Conservation (phyloP, 352 stramenopile species). For the Phytophthora cactorum region DNA sequence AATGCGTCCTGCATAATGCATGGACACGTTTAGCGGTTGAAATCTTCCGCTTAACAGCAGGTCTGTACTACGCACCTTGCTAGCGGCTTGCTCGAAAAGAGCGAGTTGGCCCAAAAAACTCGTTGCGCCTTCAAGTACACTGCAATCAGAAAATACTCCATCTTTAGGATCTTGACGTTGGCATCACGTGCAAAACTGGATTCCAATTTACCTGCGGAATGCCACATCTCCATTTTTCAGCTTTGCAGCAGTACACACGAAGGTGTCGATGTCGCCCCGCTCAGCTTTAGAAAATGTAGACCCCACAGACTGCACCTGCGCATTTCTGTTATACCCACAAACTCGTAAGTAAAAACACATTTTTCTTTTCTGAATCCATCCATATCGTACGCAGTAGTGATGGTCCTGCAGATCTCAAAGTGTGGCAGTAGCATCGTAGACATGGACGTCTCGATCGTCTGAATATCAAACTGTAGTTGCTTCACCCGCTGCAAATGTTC, state of each 20-base stretch:
- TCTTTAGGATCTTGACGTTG: background rate
- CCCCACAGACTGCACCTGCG: conserved; percentile 34
- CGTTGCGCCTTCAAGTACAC: conserved; percentile 35
- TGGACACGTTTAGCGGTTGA: background rate
- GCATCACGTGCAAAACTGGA: background rate
- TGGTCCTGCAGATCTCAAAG: conserved; percentile 62
- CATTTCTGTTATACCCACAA: conserved; percentile 34
- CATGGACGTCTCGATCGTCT: conserved; percentile 55
- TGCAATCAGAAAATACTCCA: conserved; percentile 13
- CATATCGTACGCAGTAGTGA: conserved; percentile 53
- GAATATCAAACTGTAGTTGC: conserved; percentile 48
- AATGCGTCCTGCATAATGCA: conserved; percentile 51
- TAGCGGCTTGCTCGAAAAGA: conserved; percentile 63
- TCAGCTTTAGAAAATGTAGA: conserved; percentile 34
- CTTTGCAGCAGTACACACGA: conserved; percentile 37
- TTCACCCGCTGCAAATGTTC: conserved; percentile 37
- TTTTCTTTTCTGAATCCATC: background rate
- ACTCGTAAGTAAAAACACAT: background rate
- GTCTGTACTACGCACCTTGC: conserved; percentile 28
- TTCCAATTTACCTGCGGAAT: conserved; percentile 38
- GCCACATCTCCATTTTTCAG: conserved; percentile 35
- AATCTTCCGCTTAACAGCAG: background rate
- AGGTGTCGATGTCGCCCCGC: conserved; percentile 36
- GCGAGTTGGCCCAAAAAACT: conserved; percentile 43
- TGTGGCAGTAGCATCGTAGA: conserved; percentile 56